phyloP scores from a whole-genome alignment of 2,329 filamentous ascomycete species.

The Exophiala phaeomuriformis region DNA sequence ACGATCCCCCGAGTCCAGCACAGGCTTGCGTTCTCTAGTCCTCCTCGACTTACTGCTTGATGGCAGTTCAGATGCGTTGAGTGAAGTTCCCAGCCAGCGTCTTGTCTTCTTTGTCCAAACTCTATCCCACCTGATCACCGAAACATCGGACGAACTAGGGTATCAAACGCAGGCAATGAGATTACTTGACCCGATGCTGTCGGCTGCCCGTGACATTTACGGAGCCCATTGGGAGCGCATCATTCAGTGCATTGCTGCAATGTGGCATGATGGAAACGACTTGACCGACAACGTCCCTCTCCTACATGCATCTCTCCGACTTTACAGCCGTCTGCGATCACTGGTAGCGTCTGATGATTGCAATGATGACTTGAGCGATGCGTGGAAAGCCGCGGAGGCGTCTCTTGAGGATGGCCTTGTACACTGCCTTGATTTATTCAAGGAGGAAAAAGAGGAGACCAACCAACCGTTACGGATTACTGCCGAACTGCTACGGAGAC shows the following conservation, averaged over 20 bases:
- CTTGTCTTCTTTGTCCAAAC: conserved; percentile 77
- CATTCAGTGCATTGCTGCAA: conserved; percentile 51
- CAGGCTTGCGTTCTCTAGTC: conserved; percentile 35
- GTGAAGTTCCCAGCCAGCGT: conserved; percentile 52
- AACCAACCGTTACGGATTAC: conserved; percentile 60
- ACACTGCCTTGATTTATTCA: conserved; percentile 52
- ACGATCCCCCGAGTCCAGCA: not conserved
- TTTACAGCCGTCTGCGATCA: conserved; percentile 57
- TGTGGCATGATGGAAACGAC: conserved; percentile 49
- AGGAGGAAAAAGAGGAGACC: conserved; percentile 41
- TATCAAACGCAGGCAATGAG: conserved; percentile 37
- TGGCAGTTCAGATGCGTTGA: conserved; percentile 42
- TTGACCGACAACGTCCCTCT: conserved; percentile 53
- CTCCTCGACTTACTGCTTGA: conserved; percentile 50
- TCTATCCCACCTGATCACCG: conserved; percentile 57
- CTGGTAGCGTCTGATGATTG: conserved; percentile 42
- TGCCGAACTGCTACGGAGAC: conserved; percentile 64
- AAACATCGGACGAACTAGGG: conserved; percentile 41
- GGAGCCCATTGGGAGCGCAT: conserved; percentile 75
- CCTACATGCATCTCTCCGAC: conserved; percentile 63
- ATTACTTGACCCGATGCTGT: conserved; percentile 53
- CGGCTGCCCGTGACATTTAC: conserved; percentile 72
- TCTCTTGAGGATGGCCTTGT: conserved; percentile 50
- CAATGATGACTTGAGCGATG: conserved; percentile 81
- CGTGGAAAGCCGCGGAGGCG: conserved; percentile 55